Percentiles rank a stretch among this genome's conserved stretches.
Conservation (phyloP, 352 stramenopile species). For the Globisporangium spiculum region DNA sequence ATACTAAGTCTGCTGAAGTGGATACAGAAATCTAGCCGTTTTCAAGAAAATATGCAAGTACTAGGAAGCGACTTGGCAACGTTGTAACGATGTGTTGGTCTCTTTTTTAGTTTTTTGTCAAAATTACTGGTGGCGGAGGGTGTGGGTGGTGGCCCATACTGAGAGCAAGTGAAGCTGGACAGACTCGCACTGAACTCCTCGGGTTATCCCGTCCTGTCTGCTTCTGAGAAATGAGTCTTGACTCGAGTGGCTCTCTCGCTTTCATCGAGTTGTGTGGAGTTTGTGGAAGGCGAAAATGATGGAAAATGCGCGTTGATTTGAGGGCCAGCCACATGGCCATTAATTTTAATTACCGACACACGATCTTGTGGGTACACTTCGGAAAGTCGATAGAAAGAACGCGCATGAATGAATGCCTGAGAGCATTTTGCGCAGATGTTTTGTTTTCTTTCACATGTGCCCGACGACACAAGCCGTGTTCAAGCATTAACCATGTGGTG, state of each 20-base stretch:
- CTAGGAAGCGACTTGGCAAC: not conserved
- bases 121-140: constrained; percentile 4
- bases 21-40: not conserved
- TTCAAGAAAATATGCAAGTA: not conserved
- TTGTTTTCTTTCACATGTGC: not conserved
- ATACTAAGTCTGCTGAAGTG: not conserved
- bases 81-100: not conserved
- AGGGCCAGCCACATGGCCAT: not conserved
- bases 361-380: not conserved
- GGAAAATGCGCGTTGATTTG: not conserved
- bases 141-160: not conserved
- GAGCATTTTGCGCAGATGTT: not conserved
- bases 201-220: not conserved
- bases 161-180: not conserved
- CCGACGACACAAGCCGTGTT: not conserved
- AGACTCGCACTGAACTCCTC: constrained; percentile 2
- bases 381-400: not conserved
- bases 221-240: constrained; percentile 1
- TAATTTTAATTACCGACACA: not conserved
- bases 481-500: not conserved
- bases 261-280: not conserved
- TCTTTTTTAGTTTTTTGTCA: constrained; percentile 2
- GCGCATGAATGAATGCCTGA: not conserved
- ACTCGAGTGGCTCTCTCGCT: not conserved
- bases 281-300: not conserved